These are phyloP conservation scores for Solioccasus polychromus DNA, from an alignment of 768 basidiomycete genomes.

Conservation along the genomic window DNA sequence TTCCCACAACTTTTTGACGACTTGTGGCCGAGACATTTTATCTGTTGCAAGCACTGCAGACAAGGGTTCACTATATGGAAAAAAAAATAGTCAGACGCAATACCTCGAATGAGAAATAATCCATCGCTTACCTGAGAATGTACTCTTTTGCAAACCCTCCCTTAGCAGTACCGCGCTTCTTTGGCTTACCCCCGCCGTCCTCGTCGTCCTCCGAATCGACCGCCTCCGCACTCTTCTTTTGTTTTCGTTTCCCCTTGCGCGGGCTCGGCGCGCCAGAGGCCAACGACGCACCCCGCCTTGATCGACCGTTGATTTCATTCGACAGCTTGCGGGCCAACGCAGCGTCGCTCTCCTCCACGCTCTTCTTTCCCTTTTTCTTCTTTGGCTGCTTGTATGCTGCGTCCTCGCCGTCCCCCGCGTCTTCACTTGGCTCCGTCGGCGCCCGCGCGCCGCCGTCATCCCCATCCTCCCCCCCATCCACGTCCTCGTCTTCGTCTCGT, in stretches of 20 bases:
- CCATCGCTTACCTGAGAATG: conserved; percentile 52
- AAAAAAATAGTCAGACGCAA: conserved; percentile 3
- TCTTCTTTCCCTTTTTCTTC: conserved; percentile 46
- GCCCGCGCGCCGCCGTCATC: conserved; percentile 1
- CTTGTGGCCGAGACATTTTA: conserved; percentile 80
- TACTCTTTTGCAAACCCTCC: conserved; percentile 83
- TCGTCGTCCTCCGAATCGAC: conserved; percentile 51
- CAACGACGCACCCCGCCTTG: conserved; percentile 42
- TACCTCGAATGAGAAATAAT: conserved; percentile 1
- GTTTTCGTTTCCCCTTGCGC: conserved; percentile 41
- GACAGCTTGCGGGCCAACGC: conserved; percentile 70
- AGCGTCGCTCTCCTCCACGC: conserved; percentile 60
- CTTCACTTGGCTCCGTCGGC: conserved; percentile 18
- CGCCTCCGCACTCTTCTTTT: conserved; percentile 54
- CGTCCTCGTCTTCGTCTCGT: conserved; percentile 25
- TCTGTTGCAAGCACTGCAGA: conserved; percentile 65
- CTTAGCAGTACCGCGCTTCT: conserved; percentile 51
- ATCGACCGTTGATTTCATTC: conserved; percentile 63
- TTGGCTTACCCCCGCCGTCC: conserved; percentile 45
- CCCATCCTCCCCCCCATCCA: background rate
- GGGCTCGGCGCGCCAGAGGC: conserved; percentile 38
- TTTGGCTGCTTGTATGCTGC: conserved; percentile 32
- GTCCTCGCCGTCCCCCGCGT: conserved; percentile 4
- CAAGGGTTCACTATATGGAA: conserved; percentile 59
- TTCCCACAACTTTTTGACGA: conserved; percentile 87